A percentile compares a stretch with the other conserved stretches of the same genome.
Conservation (phyloP, 1,139 yeast species). For the Yamadazyma mexicana region DNA sequence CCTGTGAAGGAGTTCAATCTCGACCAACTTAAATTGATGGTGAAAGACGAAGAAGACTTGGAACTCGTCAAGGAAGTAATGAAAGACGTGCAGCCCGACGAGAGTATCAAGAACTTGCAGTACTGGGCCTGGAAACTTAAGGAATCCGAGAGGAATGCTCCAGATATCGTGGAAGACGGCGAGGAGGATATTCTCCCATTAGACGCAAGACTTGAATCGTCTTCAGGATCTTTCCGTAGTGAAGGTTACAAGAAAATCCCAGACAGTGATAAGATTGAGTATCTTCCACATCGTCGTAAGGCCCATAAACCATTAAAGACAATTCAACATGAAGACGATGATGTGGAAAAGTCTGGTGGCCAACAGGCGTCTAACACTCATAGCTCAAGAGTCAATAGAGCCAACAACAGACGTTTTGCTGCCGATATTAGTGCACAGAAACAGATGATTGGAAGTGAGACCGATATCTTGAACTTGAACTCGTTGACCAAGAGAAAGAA, state of each 20-base stretch:
- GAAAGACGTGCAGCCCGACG: conserved; percentile 20
- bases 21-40: conserved; percentile 48
- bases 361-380: conserved; percentile 30
- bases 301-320: conserved; percentile 52
- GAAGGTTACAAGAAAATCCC: conserved; percentile 75
- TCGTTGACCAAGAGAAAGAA: conserved; percentile 85
- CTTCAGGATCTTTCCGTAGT: conserved; percentile 67
- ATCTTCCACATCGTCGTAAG: conserved; percentile 73
- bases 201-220: conserved; percentile 41
- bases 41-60: conserved; percentile 78
- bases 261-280: conserved; percentile 70
- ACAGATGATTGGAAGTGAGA: conserved; percentile 75
- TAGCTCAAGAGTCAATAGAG: conserved; percentile 84
- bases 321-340: conserved; percentile 55
- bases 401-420: conserved; percentile 84
- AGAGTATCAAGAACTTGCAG: conserved; percentile 40
- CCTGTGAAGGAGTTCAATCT: conserved; percentile 39
- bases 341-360: conserved; percentile 25
- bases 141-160: conserved; percentile 25
- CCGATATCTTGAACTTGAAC: conserved; percentile 74
- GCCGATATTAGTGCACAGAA: conserved; percentile 86
- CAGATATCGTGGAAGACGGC: conserved; percentile 27
- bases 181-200: conserved; percentile 23
- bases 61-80: conserved; percentile 50
- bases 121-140: conserved; percentile 72